Evolutionary conservation across 805 yeast species (phyloP), one percentile per base, ranked within the genome.

Genomic region (Suhomyces sp.): DNA sequence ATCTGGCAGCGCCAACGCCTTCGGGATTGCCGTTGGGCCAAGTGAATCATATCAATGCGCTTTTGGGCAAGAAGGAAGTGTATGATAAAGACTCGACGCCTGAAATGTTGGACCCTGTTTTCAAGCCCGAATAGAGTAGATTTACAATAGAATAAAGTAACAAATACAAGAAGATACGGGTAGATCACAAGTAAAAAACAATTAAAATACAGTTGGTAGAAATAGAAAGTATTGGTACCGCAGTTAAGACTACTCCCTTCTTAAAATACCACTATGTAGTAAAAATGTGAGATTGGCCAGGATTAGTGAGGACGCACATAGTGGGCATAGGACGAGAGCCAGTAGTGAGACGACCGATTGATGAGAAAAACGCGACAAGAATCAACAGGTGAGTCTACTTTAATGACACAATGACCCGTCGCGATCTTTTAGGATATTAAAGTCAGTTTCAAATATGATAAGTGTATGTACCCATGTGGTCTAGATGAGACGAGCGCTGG

Each of bases 51-150:
- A 53, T 47, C 40, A 47, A 47, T 19, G 29, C 40, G 12, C 20
- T 41, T 21, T 41, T 47, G 44, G 43, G 24, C 20, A 24, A n/a
- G 21, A 44, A 24, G 3, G 22, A 40, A 3, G 25, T 10, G 4
- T 20, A 24, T 19, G 22, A 33, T 10, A 48, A 48, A 44, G 53
- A 46, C 45, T 31, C 52, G 19, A 57, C 54, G 17, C 54, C 60
- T 3, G 59, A 57, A 44, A 60, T 58, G 31, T 59, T 62, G 58
- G 66, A 62, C 43, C 66, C 66, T 9, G 65, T 60, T 20, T 61
- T 62, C 47, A 64, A 61, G 43, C 59, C 63, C 3, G 47, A 45
- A n/a, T 31, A 37, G 13, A 45, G 13, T 9, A 31, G 13, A 22
- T 21, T 29, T 41, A 20, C 6, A 21, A 22, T 41, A 41, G 44